Evolutionary conservation across 1,139 yeast genomes (phyloP).

Genomic region (Pichia sp.): DNA sequence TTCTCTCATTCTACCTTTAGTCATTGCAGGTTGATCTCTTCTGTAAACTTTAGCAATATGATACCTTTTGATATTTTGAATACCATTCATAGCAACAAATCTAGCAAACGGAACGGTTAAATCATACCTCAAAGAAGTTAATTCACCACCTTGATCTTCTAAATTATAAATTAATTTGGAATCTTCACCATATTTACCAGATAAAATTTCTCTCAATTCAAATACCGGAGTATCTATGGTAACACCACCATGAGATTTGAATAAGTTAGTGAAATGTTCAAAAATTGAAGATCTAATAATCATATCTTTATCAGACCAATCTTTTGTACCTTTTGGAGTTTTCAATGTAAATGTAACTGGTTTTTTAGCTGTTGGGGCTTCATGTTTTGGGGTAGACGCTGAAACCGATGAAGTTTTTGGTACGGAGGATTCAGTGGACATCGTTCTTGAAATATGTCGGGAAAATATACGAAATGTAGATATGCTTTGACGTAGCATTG

Average conservation of each 20-base stretch:
- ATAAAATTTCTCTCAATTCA: slow-evolving; percentile 86
- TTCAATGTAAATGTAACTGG: slow-evolving; percentile 54
- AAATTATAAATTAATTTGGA: slow-evolving; percentile 90
- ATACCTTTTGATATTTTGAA: slow-evolving; percentile 82
- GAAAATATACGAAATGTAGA: not conserved
- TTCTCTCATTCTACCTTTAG: slow-evolving; percentile 99
- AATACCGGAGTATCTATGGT: slow-evolving; percentile 98
- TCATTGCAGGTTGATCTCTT: slow-evolving; percentile 99
- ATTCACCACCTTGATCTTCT: slow-evolving; percentile 97
- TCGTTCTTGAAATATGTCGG: not conserved
- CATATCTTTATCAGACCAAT: slow-evolving; percentile 98
- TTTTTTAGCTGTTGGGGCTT: slow-evolving; percentile 12
- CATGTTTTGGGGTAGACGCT: not conserved
- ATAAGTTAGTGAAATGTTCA: slow-evolving; percentile 58
- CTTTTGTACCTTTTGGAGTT: slow-evolving; percentile 96
- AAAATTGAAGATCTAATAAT: slow-evolving; percentile 85
- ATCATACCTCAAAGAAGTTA: slow-evolving; percentile 90
- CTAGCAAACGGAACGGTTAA: slow-evolving; percentile 97
- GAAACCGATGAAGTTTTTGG: not conserved
- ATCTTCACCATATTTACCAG: slow-evolving; percentile 98
- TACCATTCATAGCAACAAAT: slow-evolving; percentile 89
- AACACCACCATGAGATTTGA: slow-evolving; percentile 95
- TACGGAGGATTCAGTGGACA: not conserved
- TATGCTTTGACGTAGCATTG: not conserved
- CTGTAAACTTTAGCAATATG: slow-evolving; percentile 97